These are phyloP conservation scores for Fusarium chlamydosporum DNA, from an alignment of 2,329 filamentous ascomycete species.

Conservation along the genomic window DNA sequence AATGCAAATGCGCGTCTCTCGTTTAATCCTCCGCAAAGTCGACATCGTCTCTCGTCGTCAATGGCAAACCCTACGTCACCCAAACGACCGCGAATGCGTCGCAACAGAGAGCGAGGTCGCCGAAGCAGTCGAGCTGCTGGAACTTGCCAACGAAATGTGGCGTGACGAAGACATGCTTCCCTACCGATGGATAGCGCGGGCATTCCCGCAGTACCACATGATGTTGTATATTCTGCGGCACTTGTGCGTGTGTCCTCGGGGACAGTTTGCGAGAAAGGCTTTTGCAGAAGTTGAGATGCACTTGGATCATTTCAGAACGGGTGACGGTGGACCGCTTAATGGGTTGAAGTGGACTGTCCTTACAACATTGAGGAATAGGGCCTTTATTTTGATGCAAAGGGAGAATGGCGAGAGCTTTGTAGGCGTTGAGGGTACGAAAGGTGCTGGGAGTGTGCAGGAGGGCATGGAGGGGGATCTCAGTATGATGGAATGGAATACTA, in stretches of 20 bases:
- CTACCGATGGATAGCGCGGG: conserved; percentile 57
- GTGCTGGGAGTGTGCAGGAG: conserved; percentile 1
- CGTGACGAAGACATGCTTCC: conserved; percentile 57
- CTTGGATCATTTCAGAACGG: conserved; percentile 8
- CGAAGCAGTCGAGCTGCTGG: conserved; percentile 55
- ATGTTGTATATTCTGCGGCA: conserved; percentile 62
- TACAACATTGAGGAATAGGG: conserved; percentile 52
- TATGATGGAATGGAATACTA: conserved; percentile 50
- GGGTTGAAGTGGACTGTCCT: conserved; percentile 54
- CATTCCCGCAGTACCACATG: conserved; percentile 60
- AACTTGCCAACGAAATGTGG: conserved; percentile 50
- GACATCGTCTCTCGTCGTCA: conserved; percentile 67
- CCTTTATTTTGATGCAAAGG: conserved; percentile 42
- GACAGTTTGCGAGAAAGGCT: conserved; percentile 51
- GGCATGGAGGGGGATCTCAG: conserved; percentile 26
- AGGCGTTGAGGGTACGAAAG: neutral
- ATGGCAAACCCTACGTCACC: conserved; percentile 48
- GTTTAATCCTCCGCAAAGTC: conserved; percentile 54
- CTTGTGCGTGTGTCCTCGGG: conserved; percentile 57
- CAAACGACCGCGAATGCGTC: conserved; percentile 37
- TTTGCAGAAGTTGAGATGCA: conserved; percentile 50
- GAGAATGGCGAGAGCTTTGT: neutral
- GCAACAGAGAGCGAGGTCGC: conserved; percentile 54
- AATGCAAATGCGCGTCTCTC: conserved; percentile 50
- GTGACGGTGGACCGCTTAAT: neutral